Evolutionary conservation across 2,329 filamentous ascomycete genomes (phyloP), one percentile per base, ranked within the genome.

Genomic region (Rhynchosporium agropyri): DNA sequence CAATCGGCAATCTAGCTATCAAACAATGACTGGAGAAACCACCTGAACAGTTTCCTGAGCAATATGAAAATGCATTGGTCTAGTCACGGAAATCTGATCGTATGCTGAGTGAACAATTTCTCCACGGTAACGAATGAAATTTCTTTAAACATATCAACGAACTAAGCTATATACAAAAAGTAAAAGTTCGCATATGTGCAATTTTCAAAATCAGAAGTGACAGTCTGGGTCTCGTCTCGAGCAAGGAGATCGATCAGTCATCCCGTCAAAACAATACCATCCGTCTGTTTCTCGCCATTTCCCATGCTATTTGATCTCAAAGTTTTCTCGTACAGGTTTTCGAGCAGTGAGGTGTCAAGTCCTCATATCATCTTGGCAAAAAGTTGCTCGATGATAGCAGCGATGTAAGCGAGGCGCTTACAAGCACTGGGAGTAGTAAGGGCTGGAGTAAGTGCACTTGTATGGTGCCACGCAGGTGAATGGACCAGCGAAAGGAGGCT

Each of bases 341-440:
- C 26, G 50, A 33, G 38, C 50, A 38, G n/a, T 15, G 33, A 12
- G 33, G 31, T 53, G 50, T 43, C 31, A 36, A 56, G 28, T 6
- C 40, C 15, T n/a, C 36, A 31, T 6, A 26, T 43, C 53, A 56
- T 43, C 12, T 43, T 36, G 4, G 15, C 36, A 49, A 38, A n/a
- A 36, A 36, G 29, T 12, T 36, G 28, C 2, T 33, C 50, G 28
- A 59, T 26, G 26, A 20, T 36, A 13, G 40, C 53, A 42, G 53
- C n/a, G 28, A 29, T 43, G 26, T 40, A 46, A 43, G 29, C 38
- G 31, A 36, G 15, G 36, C 2, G 42, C 46, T 72, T 72, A 76
- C 68, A 74, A 67, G 69, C 75, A 76, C 70, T 77, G 75, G 36
- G 67, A 74, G 64, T 77, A 78, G 63, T 73, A 78, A n/a, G 66